These are phyloP conservation scores for Lepiota brunneoincarnata DNA, from an alignment of 768 basidiomycete species.

Conservation along the genomic window DNA sequence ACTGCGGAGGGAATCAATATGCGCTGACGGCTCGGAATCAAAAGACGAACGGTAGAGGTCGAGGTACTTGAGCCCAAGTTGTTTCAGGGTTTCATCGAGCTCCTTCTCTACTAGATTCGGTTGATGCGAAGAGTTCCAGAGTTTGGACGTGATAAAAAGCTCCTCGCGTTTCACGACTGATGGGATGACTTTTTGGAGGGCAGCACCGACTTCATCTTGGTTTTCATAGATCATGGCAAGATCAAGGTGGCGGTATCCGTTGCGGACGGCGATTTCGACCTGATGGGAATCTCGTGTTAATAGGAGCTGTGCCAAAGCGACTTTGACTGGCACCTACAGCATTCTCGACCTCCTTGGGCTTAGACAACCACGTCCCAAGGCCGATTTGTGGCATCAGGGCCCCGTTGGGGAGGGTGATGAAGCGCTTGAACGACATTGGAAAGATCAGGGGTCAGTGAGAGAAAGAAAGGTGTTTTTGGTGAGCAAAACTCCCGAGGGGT, in stretches of 20 bases:
- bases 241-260: slow-evolving; percentile 85
- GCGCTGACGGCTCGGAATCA: background rate
- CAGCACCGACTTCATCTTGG: slow-evolving; percentile 73
- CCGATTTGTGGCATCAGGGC: slow-evolving; percentile 71
- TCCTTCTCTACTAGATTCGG: slow-evolving; percentile 67
- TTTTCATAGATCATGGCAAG: slow-evolving; percentile 79
- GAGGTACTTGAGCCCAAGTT: slow-evolving; percentile 73
- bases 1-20: slow-evolving; percentile 36
- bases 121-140: slow-evolving; percentile 77
- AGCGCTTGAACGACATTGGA: slow-evolving; percentile 42
- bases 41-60: slow-evolving; percentile 69
- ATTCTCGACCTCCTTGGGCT: slow-evolving; percentile 71
- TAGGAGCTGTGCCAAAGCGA: background rate
- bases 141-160: slow-evolving; percentile 78
- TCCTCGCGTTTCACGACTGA: slow-evolving; percentile 78
- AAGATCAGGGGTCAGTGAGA: background rate
- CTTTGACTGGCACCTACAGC: slow-evolving; percentile 45
- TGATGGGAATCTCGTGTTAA: slow-evolving; percentile 20
- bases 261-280: slow-evolving; percentile 73
- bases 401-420: slow-evolving; percentile 42
- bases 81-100: slow-evolving; percentile 71
- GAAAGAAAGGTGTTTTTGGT: background rate
- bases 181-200: slow-evolving; percentile 74
- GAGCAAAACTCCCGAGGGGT: background rate
- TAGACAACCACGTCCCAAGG: slow-evolving; percentile 79